A percentile compares a stretch with the other conserved stretches of the same genome.
These are phyloP conservation scores for Smittium culicis DNA, from an alignment of 371 early-diverging fungal species.

Conservation along the genomic window DNA sequence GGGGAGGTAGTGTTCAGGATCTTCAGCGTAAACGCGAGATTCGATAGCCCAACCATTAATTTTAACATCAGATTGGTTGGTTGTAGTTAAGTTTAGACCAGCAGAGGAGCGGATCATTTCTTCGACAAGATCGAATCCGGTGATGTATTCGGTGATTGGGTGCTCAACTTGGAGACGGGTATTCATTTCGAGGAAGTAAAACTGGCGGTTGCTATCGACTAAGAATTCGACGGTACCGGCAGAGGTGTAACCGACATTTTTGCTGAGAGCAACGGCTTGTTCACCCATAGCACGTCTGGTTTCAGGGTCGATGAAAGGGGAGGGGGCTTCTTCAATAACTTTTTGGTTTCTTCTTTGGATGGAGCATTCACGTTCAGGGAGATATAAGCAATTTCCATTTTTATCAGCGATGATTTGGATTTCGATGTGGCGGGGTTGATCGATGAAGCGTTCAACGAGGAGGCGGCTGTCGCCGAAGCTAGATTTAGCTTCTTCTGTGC, in stretches of 20 bases:
- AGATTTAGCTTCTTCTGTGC: constrained; percentile 80
- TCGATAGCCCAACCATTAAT: constrained; percentile 87
- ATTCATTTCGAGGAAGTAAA: constrained; percentile 98
- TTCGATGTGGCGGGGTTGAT: constrained; percentile 83
- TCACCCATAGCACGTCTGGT: constrained; percentile 63
- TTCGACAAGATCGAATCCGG: constrained; percentile 81
- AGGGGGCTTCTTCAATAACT: constrained; percentile 87
- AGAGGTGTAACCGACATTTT: constrained; percentile 79
- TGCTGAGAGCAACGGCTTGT: constrained; percentile 85
- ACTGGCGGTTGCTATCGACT: constrained; percentile 71
- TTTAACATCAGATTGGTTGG: constrained; percentile 48
- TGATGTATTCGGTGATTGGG: constrained; percentile 94
- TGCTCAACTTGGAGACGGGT: constrained; percentile 93
- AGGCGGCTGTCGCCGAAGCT: constrained; percentile 85
- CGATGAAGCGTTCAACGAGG: constrained; percentile 80
- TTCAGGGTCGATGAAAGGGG: constrained; percentile 56
- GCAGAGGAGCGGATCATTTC: constrained; percentile 84
- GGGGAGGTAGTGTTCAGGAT: constrained; percentile 82
- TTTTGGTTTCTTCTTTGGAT: constrained; percentile 97
- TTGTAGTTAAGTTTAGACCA: constrained; percentile 59
- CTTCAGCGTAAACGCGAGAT: constrained; percentile 96
- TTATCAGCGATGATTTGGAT: constrained; percentile 93
- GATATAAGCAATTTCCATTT: constrained; percentile 70
- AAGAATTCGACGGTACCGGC: constrained; percentile 98
- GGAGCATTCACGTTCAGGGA: constrained; percentile 95